Percentiles rank a stretch among this genome's conserved stretches.
These are phyloP conservation scores for Mycena galericulata DNA, from an alignment of 768 basidiomycete genomes.

Conservation along the genomic window DNA sequence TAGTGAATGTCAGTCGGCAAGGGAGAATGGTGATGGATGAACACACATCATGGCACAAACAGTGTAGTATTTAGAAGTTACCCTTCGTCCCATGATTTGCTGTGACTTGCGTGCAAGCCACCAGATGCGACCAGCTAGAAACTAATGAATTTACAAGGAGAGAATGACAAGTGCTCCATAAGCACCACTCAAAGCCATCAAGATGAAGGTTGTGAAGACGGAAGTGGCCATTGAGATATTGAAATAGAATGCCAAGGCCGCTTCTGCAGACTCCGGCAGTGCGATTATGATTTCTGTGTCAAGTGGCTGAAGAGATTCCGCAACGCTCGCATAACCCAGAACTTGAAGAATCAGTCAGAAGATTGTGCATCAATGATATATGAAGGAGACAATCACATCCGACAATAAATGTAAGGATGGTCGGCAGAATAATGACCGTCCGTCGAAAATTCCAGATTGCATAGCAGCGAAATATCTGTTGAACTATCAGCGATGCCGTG, in stretches of 20 bases:
- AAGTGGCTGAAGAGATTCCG: too few relatives aligned
- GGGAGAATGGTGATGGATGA: not conserved
- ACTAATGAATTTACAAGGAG: not conserved
- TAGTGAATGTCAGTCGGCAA: not conserved
- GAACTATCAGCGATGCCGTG: not conserved
- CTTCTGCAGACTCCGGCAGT: too few relatives aligned
- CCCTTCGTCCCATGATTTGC: not conserved
- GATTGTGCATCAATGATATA: not conserved
- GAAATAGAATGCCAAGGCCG: not conserved
- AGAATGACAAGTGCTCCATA: not conserved
- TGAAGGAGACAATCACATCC: too few relatives aligned
- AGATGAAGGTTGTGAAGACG: slow-evolving; percentile 6
- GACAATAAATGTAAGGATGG: not conserved
- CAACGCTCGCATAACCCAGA: not conserved
- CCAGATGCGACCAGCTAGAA: slow-evolving; percentile 18
- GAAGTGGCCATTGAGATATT: slow-evolving; percentile 7
- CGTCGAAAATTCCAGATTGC: slow-evolving; percentile 13
- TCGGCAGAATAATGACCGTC: slow-evolving; percentile 9
- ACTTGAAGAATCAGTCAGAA: not conserved
- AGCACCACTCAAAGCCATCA: slow-evolving; percentile 20
- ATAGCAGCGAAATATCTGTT: slow-evolving; percentile 23
- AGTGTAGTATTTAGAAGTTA: slow-evolving; percentile 8
- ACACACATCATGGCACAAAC: slow-evolving; percentile 16
- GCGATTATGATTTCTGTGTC: not conserved
- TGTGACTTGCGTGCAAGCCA: slow-evolving; percentile 11